phyloP scores from a whole-genome alignment of 306 rosid species.

The Sesbania bispinosa region DNA sequence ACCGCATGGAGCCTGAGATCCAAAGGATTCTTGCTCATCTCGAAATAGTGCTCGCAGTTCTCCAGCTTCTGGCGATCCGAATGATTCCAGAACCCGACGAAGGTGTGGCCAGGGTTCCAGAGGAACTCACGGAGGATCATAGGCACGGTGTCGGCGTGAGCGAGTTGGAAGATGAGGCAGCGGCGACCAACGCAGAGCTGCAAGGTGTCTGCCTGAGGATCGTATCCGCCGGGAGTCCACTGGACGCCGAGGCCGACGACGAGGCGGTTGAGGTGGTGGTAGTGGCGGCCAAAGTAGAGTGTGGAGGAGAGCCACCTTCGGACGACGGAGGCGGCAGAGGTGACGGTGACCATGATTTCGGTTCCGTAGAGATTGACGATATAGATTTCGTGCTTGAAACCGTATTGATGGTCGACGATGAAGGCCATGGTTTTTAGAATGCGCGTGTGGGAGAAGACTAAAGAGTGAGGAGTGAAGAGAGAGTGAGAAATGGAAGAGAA shows the following conservation, averaged over 20 bases:
- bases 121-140: conserved; percentile 21
- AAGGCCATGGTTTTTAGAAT: neutral
- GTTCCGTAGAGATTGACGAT: neutral
- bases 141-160: conserved; percentile 13
- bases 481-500: neutral
- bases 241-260: conserved; percentile 51
- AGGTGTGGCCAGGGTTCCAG: neutral
- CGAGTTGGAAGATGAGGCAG: conserved; percentile 41
- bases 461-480: neutral
- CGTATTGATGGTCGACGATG: neutral
- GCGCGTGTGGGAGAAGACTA: neutral
- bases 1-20: neutral
- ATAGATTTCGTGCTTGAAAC: neutral
- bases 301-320: conserved; percentile 22
- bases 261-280: neutral
- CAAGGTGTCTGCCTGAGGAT: conserved; percentile 29
- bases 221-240: conserved; percentile 23
- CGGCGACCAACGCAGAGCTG: conserved; percentile 45
- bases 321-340: conserved; percentile 23
- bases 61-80: conserved; percentile 16
- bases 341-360: conserved; percentile 10
- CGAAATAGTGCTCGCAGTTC: neutral
- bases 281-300: neutral
- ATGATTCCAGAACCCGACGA: conserved; percentile 39
- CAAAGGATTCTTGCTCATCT: conserved; percentile 14